Evolutionary conservation across 169 alveolate species (phyloP).

Genomic region (Babesia bigemina): DNA sequence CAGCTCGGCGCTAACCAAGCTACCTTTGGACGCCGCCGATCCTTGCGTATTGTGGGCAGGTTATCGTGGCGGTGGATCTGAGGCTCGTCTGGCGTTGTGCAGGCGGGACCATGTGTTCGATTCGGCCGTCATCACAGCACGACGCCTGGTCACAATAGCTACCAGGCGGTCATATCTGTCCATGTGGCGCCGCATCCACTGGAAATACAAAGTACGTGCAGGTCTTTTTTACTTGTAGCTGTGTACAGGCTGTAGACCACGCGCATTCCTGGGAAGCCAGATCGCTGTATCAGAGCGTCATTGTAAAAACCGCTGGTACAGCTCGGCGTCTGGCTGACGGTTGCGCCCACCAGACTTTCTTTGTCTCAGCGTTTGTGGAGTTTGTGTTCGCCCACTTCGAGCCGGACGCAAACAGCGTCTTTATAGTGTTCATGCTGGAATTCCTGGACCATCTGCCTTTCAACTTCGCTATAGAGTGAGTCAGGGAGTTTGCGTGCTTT

Average conservation of each 20-base stretch:
- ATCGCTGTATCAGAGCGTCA: not conserved
- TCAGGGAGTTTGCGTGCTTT: not conserved
- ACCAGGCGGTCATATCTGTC: not conserved
- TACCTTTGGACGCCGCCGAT: not conserved
- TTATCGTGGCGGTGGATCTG: not conserved
- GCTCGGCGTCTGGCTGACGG: slow-evolving; percentile 27
- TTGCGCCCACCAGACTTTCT: slow-evolving; percentile 39
- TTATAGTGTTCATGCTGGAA: slow-evolving; percentile 25
- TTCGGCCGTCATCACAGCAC: slow-evolving; percentile 3
- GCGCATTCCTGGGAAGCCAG: not conserved
- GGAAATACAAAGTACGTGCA: not conserved
- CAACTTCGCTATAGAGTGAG: slow-evolving; percentile 50
- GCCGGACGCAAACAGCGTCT: slow-evolving; percentile 27
- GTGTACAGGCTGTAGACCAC: not conserved
- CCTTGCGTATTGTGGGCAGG: not conserved
- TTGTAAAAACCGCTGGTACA: not conserved
- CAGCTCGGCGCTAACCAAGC: slow-evolving; percentile 11
- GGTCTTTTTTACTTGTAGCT: not conserved
- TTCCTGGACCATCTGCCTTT: slow-evolving; percentile 34
- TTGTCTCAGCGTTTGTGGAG: slow-evolving; percentile 58
- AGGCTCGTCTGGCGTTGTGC: not conserved
- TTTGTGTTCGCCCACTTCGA: slow-evolving; percentile 50
- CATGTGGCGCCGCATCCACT: not conserved
- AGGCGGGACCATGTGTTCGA: not conserved
- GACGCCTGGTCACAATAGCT: not conserved